These are phyloP conservation scores for Penicillium waksmanii DNA, from an alignment of 495 filamentous ascomycete genomes.

Conservation along the genomic window DNA sequence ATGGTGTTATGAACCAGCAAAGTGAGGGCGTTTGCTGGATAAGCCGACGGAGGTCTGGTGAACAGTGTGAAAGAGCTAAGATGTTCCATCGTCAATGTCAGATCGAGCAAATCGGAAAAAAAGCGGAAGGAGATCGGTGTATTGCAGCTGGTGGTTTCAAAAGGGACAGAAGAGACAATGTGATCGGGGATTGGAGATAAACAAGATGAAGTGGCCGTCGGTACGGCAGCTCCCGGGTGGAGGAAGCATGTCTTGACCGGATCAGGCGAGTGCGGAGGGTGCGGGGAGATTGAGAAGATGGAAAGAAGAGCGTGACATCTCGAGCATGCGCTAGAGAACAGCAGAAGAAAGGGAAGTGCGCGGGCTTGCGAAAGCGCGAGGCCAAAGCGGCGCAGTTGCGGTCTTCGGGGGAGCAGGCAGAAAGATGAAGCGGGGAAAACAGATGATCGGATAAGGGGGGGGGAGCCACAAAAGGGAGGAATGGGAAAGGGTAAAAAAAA, in stretches of 20 bases:
- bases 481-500: slow-evolving; percentile 26
- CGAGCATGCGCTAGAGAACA: background rate
- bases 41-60: slow-evolving; percentile 12
- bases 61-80: slow-evolving; percentile 39
- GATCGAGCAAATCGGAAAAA: slow-evolving; percentile 32
- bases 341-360: slow-evolving; percentile 17
- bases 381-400: slow-evolving; percentile 16
- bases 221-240: slow-evolving; percentile 5
- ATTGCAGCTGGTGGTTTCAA: slow-evolving; percentile 24
- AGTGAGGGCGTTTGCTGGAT: slow-evolving; percentile 4
- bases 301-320: slow-evolving; percentile 2
- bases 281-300: slow-evolving; percentile 20
- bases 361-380: slow-evolving; percentile 30
- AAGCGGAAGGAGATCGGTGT: slow-evolving; percentile 25
- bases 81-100: slow-evolving; percentile 46
- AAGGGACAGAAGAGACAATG: slow-evolving; percentile 27
- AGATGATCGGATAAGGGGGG: slow-evolving; percentile 17
- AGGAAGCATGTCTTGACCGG: slow-evolving; percentile 11
- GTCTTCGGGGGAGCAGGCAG: slow-evolving; percentile 11
- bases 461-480: slow-evolving; percentile 23
- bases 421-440: slow-evolving; percentile 23
- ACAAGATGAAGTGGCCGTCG: slow-evolving; percentile 18
- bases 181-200: slow-evolving; percentile 18
- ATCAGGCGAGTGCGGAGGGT: slow-evolving; percentile 11
- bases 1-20: background rate